phyloP scores from a whole-genome alignment of 1,139 yeast genomes.

The Arxiozyma slooffiae region DNA sequence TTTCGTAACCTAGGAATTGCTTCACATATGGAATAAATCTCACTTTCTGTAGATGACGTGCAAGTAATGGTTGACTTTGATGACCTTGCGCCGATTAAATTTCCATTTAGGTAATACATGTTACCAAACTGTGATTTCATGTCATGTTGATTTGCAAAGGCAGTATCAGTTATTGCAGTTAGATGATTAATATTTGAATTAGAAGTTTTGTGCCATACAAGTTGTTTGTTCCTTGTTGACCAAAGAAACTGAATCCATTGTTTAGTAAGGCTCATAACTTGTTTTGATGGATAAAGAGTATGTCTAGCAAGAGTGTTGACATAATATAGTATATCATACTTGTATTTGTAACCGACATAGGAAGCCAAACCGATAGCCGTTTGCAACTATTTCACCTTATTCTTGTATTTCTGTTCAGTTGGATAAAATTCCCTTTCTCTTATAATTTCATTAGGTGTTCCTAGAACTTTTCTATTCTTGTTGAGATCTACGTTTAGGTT shows the following conservation, averaged over 20 bases:
- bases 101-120: not conserved
- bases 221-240: no score
- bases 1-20: not conserved
- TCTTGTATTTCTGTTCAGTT: not conserved
- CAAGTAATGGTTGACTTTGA: not conserved
- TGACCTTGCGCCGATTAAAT: slow-evolving; percentile 1
- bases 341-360: slow-evolving; percentile 5
- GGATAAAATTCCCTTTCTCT: not conserved
- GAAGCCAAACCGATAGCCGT: slow-evolving; percentile 4
- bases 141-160: no score
- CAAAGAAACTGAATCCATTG: no score
- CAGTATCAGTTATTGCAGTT: no score
- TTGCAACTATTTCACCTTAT: slow-evolving; percentile 6
- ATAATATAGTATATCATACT: slow-evolving; percentile 4
- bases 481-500: not conserved
- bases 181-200: no score
- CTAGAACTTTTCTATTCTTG: not conserved
- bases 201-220: no score
- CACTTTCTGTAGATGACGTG: slow-evolving; percentile 4
- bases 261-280: no score
- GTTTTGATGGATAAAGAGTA: slow-evolving; percentile 1
- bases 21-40: not conserved
- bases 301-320: slow-evolving; percentile 7
- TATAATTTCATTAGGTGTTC: not conserved
- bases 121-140: not conserved